Conservation (phyloP, 352 stramenopile species). For the Pythium vanterpoolii region DNA sequence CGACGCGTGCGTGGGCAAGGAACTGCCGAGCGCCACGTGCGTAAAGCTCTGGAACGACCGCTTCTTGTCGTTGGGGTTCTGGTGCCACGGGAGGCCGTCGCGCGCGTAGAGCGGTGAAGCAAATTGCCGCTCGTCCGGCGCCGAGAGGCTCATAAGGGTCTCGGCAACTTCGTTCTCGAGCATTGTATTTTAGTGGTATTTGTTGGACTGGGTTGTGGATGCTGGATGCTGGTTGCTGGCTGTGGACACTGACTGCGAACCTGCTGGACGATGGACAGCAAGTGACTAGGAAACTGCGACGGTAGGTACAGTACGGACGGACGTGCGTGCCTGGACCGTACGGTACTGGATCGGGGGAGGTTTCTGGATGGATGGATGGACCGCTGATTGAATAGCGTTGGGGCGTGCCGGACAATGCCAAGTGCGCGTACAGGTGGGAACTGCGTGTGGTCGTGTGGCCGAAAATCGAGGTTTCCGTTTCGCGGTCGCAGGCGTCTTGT, state of each 20-base stretch:
- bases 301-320: conserved; percentile 9
- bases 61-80: conserved; percentile 32
- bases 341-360: not conserved
- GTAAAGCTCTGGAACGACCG: conserved; percentile 41
- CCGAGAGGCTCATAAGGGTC: conserved; percentile 79
- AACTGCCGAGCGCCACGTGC: conserved; percentile 31
- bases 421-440: not conserved
- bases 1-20: conserved; percentile 40
- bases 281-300: not conserved
- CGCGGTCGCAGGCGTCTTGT: conserved; percentile 1
- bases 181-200: conserved; percentile 35
- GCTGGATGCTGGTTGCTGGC: conserved; percentile 13
- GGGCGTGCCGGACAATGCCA: not conserved
- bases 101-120: conserved; percentile 51
- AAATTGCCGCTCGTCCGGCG: conserved; percentile 66
- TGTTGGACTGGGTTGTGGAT: too few relatives aligned
- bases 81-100: conserved; percentile 53
- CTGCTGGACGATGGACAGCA: not conserved
- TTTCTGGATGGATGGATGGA: not conserved
- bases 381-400: not conserved
- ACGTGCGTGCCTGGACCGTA: conserved; percentile 4
- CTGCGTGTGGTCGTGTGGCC: not conserved
- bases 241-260: not conserved
- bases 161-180: conserved; percentile 72
- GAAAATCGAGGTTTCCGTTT: conserved; percentile 8